A percentile compares a stretch with the other conserved stretches of the same genome.
These are phyloP conservation scores for Trametes cinnabarina DNA, from an alignment of 768 basidiomycete genomes.

Conservation along the genomic window DNA sequence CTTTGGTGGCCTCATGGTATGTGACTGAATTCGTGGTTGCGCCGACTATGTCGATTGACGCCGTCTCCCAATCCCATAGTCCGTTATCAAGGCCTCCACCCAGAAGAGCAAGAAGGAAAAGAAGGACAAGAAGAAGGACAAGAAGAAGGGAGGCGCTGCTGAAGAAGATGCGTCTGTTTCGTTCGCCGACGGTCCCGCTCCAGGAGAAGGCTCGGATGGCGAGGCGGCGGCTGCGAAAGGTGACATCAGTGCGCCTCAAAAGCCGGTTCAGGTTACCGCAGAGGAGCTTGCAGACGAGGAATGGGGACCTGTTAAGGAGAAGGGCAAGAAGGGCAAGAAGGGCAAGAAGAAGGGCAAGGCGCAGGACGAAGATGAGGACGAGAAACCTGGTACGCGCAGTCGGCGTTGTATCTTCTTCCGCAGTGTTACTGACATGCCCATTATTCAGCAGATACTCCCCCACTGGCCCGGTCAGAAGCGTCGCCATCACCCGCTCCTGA, in stretches of 20 bases:
- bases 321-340: slow-evolving; percentile 42
- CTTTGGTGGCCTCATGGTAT: slow-evolving; percentile 25
- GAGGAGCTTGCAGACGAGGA: slow-evolving; percentile 51
- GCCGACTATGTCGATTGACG: not conserved
- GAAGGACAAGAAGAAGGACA: slow-evolving; percentile 29
- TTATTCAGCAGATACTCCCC: not conserved
- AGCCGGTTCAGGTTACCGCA: slow-evolving; percentile 35
- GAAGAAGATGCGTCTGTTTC: slow-evolving; percentile 4
- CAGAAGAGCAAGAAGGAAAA: slow-evolving; percentile 18
- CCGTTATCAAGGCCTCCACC: slow-evolving; percentile 5
- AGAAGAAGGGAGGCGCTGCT: slow-evolving; percentile 18
- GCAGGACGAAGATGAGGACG: slow-evolving; percentile 8
- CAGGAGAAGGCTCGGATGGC: slow-evolving; percentile 32
- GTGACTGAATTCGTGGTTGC: not conserved
- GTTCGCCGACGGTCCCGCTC: slow-evolving; percentile 24
- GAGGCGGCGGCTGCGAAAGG: slow-evolving; percentile 34
- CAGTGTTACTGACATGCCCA: not conserved
- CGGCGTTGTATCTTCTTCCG: not conserved
- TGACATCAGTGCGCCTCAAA: slow-evolving; percentile 30
- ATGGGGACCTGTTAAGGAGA: slow-evolving; percentile 33
- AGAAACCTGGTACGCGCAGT: slow-evolving; percentile 4
- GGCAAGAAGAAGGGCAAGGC: slow-evolving; percentile 38
- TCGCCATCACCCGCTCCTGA: slow-evolving; percentile 32
- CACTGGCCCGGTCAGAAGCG: slow-evolving; percentile 31
- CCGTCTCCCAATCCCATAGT: not conserved